Base-by-base conservation (phyloP, 805 yeast species). In the Saturnispora quitensis region DNA sequence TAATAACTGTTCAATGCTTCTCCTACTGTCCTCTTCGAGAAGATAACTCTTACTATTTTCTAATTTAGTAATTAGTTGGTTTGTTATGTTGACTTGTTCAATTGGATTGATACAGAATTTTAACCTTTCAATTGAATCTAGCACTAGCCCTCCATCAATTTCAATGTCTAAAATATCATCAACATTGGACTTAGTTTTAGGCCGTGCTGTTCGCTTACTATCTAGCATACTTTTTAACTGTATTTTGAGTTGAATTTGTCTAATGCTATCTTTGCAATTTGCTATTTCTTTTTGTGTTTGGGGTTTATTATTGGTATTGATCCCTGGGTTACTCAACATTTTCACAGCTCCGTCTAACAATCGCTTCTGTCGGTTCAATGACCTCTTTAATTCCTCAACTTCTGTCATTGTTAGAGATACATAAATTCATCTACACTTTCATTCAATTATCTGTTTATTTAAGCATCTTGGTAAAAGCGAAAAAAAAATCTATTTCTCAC, bases 241-340 rank as follows among this genome's bases (percentile, higher is more conserved):
- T 10, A 53, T 28, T 38, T 38, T 42, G 20, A 42, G 44, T 20
- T 45, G 50, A 5, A 47, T 36, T 45, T 50, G 50, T 15, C 27
- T 22, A 5, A 49, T 45, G 6, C 35, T 43, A 13, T 53, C 53
- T 5, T 46, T 25, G 24, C 47, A 45, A 17, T 51, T 47, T 7
- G 44, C 45, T 24, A 53, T 42, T 28, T 53, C 57, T 15, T 22
- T 38, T 28, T 52, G 51, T 5, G 56, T 52, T 17, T 53, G 38
- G 7, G 22, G 4, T 15, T 48, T 42, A 42, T 15, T 7, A 46
- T 47, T 24, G 10, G n/a, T 40, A 43, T 13, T 12, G 43, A 42
- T 25, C 35, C 18, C 12, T n/a, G 50, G n/a, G 13, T 43, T 46
- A 8, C 45, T 42, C n/a, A 50, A 22, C 40, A 50, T 43, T 31